A percentile compares a stretch with the other conserved stretches of the same genome.
phyloP scores from a whole-genome alignment of 2,329 filamentous ascomycete genomes.

The Periconia digitata region DNA sequence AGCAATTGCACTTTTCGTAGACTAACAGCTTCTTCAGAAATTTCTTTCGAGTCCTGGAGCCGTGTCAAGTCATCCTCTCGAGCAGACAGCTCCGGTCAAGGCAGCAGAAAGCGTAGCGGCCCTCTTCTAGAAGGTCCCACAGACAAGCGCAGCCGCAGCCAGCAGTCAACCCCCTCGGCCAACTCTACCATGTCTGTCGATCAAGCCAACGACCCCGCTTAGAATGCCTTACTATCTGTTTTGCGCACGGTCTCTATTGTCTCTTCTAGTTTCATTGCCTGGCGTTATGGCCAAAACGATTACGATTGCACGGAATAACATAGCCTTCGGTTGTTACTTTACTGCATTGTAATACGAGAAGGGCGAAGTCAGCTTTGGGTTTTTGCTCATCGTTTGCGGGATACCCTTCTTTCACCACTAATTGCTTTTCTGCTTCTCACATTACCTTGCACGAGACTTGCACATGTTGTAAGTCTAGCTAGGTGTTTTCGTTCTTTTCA shows the following conservation, averaged over 20 bases:
- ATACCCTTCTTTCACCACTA: slow-evolving; percentile 5
- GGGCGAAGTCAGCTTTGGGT: slow-evolving; percentile 3
- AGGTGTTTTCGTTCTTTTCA: background rate
- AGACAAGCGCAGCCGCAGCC: slow-evolving; percentile 37
- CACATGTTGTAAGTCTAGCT: no score
- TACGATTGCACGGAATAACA: slow-evolving; percentile 3
- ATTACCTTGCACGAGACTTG: no score
- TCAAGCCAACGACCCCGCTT: no score
- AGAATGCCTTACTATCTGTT: background rate
- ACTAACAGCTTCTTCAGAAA: slow-evolving; percentile 19
- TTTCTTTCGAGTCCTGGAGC: slow-evolving; percentile 66
- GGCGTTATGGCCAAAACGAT: background rate
- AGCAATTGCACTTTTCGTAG: slow-evolving; percentile 1
- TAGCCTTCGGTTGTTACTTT: background rate
- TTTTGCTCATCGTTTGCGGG: background rate
- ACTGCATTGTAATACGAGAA: slow-evolving; percentile 7
- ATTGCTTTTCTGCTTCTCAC: no score
- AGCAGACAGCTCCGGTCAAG: slow-evolving; percentile 40
- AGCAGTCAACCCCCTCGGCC: slow-evolving; percentile 18
- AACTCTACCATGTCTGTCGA: slow-evolving; percentile 25
- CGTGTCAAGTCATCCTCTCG: slow-evolving; percentile 58
- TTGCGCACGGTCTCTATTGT: background rate
- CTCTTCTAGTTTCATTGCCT: background rate
- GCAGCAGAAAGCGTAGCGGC: slow-evolving; percentile 41
- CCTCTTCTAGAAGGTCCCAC: slow-evolving; percentile 28